phyloP scores from a whole-genome alignment of 768 basidiomycete species.

The Paxillus involutus region DNA sequence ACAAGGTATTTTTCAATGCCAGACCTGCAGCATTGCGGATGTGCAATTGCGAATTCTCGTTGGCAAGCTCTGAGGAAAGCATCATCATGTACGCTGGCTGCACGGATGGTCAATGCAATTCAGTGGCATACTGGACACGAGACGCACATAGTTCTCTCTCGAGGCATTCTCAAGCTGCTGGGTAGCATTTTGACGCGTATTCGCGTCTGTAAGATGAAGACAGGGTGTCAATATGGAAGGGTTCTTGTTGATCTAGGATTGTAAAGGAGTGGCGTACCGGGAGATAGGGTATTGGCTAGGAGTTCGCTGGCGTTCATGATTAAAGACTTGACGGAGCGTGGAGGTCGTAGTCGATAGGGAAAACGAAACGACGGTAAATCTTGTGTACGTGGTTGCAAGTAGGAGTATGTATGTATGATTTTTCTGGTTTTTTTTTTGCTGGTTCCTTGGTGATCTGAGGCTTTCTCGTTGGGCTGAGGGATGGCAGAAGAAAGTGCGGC shows the following conservation, averaged over 20 bases:
- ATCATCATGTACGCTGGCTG: slow-evolving; percentile 93
- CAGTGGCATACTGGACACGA: slow-evolving; percentile 3
- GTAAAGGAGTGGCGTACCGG: slow-evolving; percentile 56
- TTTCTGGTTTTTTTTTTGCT: slow-evolving; percentile 11
- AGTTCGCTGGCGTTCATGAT: slow-evolving; percentile 91
- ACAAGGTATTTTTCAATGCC: slow-evolving; percentile 93
- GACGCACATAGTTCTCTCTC: slow-evolving; percentile 84
- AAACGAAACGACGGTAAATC: slow-evolving; percentile 12
- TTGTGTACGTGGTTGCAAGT: slow-evolving; percentile 12
- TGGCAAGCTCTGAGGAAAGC: slow-evolving; percentile 81
- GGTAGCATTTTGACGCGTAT: slow-evolving; percentile 89
- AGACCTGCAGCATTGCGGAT: slow-evolving; percentile 95
- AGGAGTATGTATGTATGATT: slow-evolving; percentile 7
- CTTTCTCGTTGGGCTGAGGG: slow-evolving; percentile 25
- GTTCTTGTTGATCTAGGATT: slow-evolving; percentile 35
- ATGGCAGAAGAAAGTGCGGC: slow-evolving; percentile 15
- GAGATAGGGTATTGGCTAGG: slow-evolving; percentile 88
- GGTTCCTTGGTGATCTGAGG: slow-evolving; percentile 1
- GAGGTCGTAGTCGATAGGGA: slow-evolving; percentile 23
- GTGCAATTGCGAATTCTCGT: slow-evolving; percentile 67
- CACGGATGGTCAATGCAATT: slow-evolving; percentile 18
- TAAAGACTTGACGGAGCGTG: slow-evolving; percentile 25
- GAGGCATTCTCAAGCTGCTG: slow-evolving; percentile 85
- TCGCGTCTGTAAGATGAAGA: slow-evolving; percentile 58
- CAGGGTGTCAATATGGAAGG: slow-evolving; percentile 24